Evolutionary conservation across 192 early-diverging fungal genomes (phyloP), one percentile per base, ranked within the genome.

Genomic region (Chytriomyces sp.): DNA sequence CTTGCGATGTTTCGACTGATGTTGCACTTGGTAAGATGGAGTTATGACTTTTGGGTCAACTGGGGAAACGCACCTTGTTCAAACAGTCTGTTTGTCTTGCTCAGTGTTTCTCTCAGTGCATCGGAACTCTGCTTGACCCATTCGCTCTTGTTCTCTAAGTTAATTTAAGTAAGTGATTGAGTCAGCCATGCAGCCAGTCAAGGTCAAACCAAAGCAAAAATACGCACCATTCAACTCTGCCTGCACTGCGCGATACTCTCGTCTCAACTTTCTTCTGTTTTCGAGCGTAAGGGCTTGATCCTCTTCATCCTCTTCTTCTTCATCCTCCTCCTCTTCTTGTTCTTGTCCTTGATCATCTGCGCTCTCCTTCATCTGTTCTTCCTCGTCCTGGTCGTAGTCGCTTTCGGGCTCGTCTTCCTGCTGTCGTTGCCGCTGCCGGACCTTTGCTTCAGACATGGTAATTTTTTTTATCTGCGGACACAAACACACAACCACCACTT

Each of bases 1-100:
- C 97, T 28, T 93, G 89, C 0, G 94, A 91, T 68, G 90, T 89
- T 45, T 83, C 80, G 2, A 98, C 97, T 92, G 49, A 18, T 7
- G 35, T 1, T 11, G 16, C 2, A 23, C 2, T 43, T 11, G 13
- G 35, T 26, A 64, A 28, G 63, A 60, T 23, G 57, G 16, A 23
- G 57, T 60, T 23, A 5, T 60, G 18, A 57, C 53, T 57, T 2
- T 16, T 13, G 20, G 63, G 24, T 13, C 0, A 26, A 13, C 63
- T 13, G 18, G 1, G 10, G 24, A 28, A 64, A 23, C 35, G 7
- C 11, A 75, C 73, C 73, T 10, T 70, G 13, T 20, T 69, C 66
- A 45, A 77, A 77, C 13, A 67, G 45, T 23, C 18, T 13, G 60
- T 77, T 77, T 44, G 76, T 44, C 45, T 67, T 45, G 11, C 7